Evolutionary conservation across 2,329 filamentous ascomycete genomes (phyloP).

Genomic region (Diaporthe batatas): DNA sequence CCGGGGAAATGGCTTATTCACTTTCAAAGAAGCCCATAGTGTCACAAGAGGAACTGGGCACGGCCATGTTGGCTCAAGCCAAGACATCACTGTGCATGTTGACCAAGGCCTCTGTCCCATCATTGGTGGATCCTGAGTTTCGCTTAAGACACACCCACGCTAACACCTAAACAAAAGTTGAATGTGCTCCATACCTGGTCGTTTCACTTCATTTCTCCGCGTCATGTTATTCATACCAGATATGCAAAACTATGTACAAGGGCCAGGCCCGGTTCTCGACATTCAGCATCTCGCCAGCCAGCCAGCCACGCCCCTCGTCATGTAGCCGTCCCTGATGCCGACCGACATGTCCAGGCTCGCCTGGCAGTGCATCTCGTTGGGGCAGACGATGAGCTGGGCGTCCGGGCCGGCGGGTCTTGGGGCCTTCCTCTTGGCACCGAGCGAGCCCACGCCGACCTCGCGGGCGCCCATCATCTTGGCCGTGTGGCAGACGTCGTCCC

Average conservation of each 20-base stretch:
- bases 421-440: slow-evolving; percentile 6
- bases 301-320: slow-evolving; percentile 26
- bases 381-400: slow-evolving; percentile 42
- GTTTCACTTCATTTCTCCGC: slow-evolving; percentile 6
- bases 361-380: slow-evolving; percentile 43
- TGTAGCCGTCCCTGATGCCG: slow-evolving; percentile 40
- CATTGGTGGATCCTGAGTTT: slow-evolving; percentile 8
- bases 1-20: no score
- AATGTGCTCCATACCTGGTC: slow-evolving; percentile 12
- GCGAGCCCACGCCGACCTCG: slow-evolving; percentile 11
- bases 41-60: neutral
- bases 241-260: slow-evolving; percentile 26
- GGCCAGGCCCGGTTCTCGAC: neutral
- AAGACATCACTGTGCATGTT: neutral
- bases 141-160: neutral
- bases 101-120: neutral
- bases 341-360: slow-evolving; percentile 38
- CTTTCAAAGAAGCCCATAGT: no score
- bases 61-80: neutral
- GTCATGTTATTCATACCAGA: neutral
- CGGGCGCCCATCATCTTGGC: slow-evolving; percentile 41
- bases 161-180: slow-evolving; percentile 11
- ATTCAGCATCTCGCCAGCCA: slow-evolving; percentile 34
- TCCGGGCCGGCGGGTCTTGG: slow-evolving; percentile 9
- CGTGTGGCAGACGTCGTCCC: slow-evolving; percentile 41